These are phyloP conservation scores for Hermanozyma aechmeae DNA, from an alignment of 805 yeast species.

Conservation along the genomic window DNA sequence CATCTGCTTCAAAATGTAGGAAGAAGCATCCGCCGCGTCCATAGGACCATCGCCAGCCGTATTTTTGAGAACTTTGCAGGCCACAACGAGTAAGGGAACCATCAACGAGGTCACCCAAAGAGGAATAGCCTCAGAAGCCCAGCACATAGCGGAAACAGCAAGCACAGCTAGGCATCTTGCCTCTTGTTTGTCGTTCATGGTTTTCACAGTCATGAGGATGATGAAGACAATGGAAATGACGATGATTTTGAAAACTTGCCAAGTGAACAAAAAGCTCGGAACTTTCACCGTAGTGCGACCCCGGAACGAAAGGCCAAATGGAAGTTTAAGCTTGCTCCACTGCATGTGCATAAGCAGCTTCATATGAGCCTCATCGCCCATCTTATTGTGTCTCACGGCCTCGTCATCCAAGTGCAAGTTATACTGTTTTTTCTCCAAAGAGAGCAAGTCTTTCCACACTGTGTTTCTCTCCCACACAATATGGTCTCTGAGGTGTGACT, in stretches of 20 bases:
- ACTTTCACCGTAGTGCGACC: constrained; percentile 12
- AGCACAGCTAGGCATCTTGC: constrained; percentile 64
- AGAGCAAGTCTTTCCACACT: constrained; percentile 95
- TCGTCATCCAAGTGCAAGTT: constrained; percentile 15
- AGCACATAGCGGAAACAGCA: constrained; percentile 70
- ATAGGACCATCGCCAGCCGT: constrained; percentile 32
- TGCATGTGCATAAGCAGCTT: constrained; percentile 9
- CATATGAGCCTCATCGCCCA: constrained; percentile 15
- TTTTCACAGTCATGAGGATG: constrained; percentile 16
- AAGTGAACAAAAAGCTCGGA: constrained; percentile 41
- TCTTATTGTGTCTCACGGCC: constrained; percentile 10
- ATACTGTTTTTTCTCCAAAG: constrained; percentile 33
- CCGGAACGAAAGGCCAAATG: constrained; percentile 12
- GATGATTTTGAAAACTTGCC: constrained; percentile 32
- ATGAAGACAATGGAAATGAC: constrained; percentile 42
- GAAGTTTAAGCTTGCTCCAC: constrained; percentile 10
- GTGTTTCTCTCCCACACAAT: constrained; percentile 97
- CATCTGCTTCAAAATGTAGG: constrained; percentile 76
- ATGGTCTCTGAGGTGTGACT: constrained; percentile 69
- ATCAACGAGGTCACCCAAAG: constrained; percentile 80
- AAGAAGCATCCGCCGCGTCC: constrained; percentile 61
- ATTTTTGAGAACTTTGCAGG: constrained; percentile 59
- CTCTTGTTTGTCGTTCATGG: constrained; percentile 28
- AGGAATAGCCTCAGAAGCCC: constrained; percentile 97
- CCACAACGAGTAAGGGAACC: constrained; percentile 74